A percentile compares a stretch with the other conserved stretches of the same genome.
Conservation (phyloP, 768 basidiomycete species). For the Cystobasidiopsis lactophilus region DNA sequence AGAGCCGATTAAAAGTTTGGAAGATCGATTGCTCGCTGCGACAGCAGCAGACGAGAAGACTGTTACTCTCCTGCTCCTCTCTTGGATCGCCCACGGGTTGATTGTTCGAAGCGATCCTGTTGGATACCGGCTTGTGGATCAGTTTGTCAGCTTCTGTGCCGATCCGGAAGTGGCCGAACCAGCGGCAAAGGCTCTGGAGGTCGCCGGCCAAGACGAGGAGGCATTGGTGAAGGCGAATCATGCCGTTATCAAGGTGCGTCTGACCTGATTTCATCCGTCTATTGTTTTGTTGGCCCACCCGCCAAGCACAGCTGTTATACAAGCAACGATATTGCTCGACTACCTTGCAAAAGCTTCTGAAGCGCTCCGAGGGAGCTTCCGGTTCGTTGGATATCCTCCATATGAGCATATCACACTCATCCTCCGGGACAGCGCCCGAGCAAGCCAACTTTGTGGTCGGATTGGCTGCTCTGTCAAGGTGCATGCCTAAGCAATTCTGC, state of each 20-base stretch:
- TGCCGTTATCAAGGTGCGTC: slow-evolving; percentile 48
- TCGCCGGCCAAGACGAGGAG: slow-evolving; percentile 33
- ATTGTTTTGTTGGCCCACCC: not conserved
- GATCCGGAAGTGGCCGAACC: slow-evolving; percentile 44
- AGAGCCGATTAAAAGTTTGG: too few species aligned
- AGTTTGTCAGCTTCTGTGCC: slow-evolving; percentile 46
- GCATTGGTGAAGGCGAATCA: slow-evolving; percentile 56
- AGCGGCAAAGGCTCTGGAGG: slow-evolving; percentile 54
- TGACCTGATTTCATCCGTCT: not conserved
- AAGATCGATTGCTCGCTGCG: too few species aligned
- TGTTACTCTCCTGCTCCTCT: not conserved
- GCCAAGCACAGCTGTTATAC: slow-evolving; percentile 27
- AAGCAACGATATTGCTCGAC: slow-evolving; percentile 38
- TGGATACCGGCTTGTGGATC: slow-evolving; percentile 37
- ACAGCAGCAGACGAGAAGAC: too few species aligned
- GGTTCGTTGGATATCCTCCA: too few species aligned
- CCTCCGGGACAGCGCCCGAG: slow-evolving; percentile 18
- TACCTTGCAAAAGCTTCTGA: slow-evolving; percentile 52
- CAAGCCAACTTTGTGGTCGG: slow-evolving; percentile 61
- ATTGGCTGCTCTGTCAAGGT: slow-evolving; percentile 53
- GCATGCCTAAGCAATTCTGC: slow-evolving; percentile 56
- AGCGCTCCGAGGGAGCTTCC: slow-evolving; percentile 42
- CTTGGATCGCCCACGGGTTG: slow-evolving; percentile 55
- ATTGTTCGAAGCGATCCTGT: slow-evolving; percentile 47
- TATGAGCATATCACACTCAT: too few species aligned